phyloP scores from a whole-genome alignment of 2,329 filamentous ascomycete species.

The Lachnellula suecica region DNA sequence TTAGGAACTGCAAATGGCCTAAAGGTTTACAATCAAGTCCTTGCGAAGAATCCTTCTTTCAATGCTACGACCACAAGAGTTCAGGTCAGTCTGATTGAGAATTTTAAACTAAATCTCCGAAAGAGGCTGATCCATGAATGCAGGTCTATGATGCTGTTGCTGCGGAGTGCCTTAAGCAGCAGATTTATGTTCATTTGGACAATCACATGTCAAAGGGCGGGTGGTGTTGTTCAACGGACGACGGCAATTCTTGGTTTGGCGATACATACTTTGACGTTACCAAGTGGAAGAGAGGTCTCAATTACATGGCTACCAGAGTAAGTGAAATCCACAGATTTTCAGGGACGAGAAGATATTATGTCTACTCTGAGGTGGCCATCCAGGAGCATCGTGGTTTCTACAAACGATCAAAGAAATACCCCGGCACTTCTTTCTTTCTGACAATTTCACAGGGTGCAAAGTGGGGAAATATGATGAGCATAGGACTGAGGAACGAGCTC shows the following conservation, averaged over 20 bases:
- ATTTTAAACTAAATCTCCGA: too few species aligned
- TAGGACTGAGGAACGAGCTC: slow-evolving; percentile 36
- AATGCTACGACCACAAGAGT: slow-evolving; percentile 51
- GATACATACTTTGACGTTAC: slow-evolving; percentile 53
- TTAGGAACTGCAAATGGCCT: slow-evolving; percentile 54
- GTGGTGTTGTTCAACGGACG: slow-evolving; percentile 54
- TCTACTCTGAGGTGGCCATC: too few species aligned
- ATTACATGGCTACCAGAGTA: slow-evolving; percentile 59
- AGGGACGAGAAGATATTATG: too few species aligned
- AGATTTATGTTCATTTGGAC: slow-evolving; percentile 56
- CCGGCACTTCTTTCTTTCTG: slow-evolving; percentile 4
- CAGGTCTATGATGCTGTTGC: slow-evolving; percentile 59
- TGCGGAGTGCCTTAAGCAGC: slow-evolving; percentile 50
- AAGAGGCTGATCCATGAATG: neutral
- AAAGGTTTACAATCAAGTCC: slow-evolving; percentile 47
- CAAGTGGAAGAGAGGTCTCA: slow-evolving; percentile 58
- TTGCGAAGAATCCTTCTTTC: slow-evolving; percentile 56
- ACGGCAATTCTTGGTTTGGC: slow-evolving; percentile 60
- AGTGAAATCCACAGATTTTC: too few species aligned
- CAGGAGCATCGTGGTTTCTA: too few species aligned
- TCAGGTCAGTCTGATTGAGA: slow-evolving; percentile 32
- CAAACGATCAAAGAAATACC: too few species aligned
- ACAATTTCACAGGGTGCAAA: neutral
- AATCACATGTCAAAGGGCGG: slow-evolving; percentile 58
- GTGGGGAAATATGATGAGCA: slow-evolving; percentile 1